A percentile compares a stretch with the other conserved stretches of the same genome.
phyloP scores from a whole-genome alignment of 106 monocot genomes.

The Alisma plantagoaquatica region DNA sequence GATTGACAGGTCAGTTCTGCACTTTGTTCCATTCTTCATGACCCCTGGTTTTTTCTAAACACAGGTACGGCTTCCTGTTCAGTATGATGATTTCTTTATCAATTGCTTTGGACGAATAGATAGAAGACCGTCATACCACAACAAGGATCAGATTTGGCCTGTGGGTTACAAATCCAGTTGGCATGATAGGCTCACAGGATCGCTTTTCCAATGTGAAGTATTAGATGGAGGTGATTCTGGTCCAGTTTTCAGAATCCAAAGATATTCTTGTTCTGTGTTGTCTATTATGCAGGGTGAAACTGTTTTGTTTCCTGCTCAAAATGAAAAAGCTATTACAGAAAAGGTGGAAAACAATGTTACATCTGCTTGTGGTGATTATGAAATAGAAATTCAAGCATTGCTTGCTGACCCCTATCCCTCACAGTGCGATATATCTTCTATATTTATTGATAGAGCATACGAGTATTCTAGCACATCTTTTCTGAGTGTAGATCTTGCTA shows the following conservation, averaged over 20 bases:
- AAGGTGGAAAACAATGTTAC: conserved; percentile 14
- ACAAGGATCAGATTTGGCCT: conserved; percentile 67
- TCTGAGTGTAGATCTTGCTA: conserved; percentile 15
- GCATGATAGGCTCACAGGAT: conserved; percentile 92
- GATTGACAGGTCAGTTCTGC: not conserved
- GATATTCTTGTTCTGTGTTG: conserved; percentile 59
- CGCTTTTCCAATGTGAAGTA: conserved; percentile 81
- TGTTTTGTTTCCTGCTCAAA: conserved; percentile 33
- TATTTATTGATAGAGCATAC: conserved; percentile 18
- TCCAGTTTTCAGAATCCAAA: conserved; percentile 70
- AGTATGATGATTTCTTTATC: conserved; percentile 84
- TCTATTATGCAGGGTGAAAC: conserved; percentile 44
- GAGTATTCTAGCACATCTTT: conserved; percentile 5
- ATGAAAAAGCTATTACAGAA: conserved; percentile 18
- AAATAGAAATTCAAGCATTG: conserved; percentile 50
- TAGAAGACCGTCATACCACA: conserved; percentile 46
- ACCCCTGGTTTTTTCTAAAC: not conserved
- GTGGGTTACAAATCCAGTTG: conserved; percentile 74
- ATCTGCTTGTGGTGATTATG: conserved; percentile 22
- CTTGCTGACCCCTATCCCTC: conserved; percentile 46
- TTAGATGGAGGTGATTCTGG: conserved; percentile 79
- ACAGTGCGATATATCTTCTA: conserved; percentile 41
- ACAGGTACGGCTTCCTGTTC: conserved; percentile 70
- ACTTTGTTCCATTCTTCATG: not conserved
- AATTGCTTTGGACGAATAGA: conserved; percentile 54